Conservation (phyloP, 129 eudicot genomes). For the Ambrosia trifida region DNA sequence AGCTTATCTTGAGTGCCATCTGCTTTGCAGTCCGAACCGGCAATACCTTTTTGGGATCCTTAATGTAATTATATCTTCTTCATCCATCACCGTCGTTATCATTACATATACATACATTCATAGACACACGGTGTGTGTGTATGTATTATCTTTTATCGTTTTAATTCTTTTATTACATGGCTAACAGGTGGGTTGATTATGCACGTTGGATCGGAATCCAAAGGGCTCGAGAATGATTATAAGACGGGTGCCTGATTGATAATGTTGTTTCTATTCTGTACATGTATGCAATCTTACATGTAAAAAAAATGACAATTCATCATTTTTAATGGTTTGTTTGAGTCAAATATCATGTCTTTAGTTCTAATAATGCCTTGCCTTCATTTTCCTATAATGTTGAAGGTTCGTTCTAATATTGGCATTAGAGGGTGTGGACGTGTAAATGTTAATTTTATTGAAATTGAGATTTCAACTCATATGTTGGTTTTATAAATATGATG, state of each 20-base stretch:
- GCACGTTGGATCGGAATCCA: slow-evolving; percentile 84
- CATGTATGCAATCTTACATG: slow-evolving; percentile 26
- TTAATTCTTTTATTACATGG: slow-evolving; percentile 4
- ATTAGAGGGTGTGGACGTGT: not conserved
- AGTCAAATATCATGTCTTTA: slow-evolving; percentile 10
- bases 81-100: not conserved
- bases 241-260: slow-evolving; percentile 3
- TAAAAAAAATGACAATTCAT: slow-evolving; percentile 14
- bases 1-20: slow-evolving; percentile 65
- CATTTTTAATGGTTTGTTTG: slow-evolving; percentile 9
- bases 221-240: slow-evolving; percentile 54
- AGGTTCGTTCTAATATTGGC: not conserved
- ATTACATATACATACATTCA: not conserved
- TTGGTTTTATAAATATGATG: too few relatives aligned
- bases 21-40: slow-evolving; percentile 96
- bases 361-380: not conserved
- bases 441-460: not conserved
- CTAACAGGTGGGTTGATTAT: slow-evolving; percentile 84
- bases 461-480: not conserved
- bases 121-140: too few relatives aligned
- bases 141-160: not conserved
- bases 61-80: slow-evolving; percentile 53
- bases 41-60: slow-evolving; percentile 78
- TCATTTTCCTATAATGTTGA: too few relatives aligned
- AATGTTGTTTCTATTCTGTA: slow-evolving; percentile 15